Evolutionary conservation across 1,284 basidiomycete species (phyloP), one percentile per base, ranked within the genome.

Genomic region (Moesziomyces antarcticus): DNA sequence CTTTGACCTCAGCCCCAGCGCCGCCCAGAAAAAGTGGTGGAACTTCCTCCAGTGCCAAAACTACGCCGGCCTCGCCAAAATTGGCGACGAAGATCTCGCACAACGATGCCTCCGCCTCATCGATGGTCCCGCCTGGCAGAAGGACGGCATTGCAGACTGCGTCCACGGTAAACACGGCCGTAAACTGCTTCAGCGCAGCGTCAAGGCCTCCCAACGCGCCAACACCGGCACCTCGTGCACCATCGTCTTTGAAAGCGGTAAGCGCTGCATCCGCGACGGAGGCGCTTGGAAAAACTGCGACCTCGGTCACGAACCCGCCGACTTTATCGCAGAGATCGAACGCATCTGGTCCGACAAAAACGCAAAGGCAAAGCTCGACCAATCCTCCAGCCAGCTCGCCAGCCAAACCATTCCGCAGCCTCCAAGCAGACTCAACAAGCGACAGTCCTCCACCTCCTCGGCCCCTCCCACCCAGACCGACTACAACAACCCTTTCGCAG

Each of bases 241-340:
- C 30, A 56, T 80, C 50, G 50, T 66, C 20, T 71, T 80, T 37
- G 76, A 78, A 21, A 67, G 60, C 41, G 55, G 62, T 14, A 74
- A 70, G n/a, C 53, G 51, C 33, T 80, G 78, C 45, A 50, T 78
- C n/a, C 59, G 75, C 13, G 78, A 80, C 49, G 68, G 55, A 24
- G 70, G 65, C 22, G 56, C 54, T 14, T 80, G 78, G 78, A 80
- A 77, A 57, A 33, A 75, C n/a, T 80, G 78, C 50, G 56, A 64
- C n/a, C 60, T 63, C 3, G 78, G 78, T 4, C 73, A 76, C 44
- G 63, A 76, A 14, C 53, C 67, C 46, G 37, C 57, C 43, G 76
- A 80, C 56, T 80, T 75, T 45, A 49, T 78, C 33, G 59, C 65
- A 37, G 66, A 73, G 65, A 80, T 80, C 46, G 74, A 80, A 53